phyloP scores from a whole-genome alignment of 257 asterid species.

The Jacaranda copaia region DNA sequence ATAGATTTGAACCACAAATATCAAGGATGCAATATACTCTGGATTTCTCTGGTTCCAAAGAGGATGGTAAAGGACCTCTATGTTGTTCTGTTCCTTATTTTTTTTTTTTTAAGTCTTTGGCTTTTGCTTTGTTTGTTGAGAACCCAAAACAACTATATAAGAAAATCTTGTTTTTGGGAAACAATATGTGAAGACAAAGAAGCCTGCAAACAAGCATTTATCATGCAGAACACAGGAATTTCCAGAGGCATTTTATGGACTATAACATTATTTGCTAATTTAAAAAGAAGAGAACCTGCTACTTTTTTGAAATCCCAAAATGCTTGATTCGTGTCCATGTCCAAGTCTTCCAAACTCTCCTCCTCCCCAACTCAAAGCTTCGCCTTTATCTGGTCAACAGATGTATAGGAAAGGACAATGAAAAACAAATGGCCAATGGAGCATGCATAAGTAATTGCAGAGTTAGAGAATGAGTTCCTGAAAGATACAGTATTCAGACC shows the following conservation, averaged over 20 bases:
- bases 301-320: constrained; percentile 75
- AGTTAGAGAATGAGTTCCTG: constrained; percentile 7
- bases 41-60: too few species aligned
- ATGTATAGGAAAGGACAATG: constrained; percentile 11
- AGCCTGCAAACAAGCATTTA: not conserved
- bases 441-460: constrained; percentile 16
- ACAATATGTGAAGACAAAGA: not conserved
- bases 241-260: not conserved
- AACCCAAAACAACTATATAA: too few species aligned
- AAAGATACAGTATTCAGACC: constrained; percentile 53
- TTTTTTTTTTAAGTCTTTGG: not conserved
- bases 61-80: too few species aligned
- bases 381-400: constrained; percentile 75
- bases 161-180: not conserved
- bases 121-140: not conserved
- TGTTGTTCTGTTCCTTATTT: too few species aligned
- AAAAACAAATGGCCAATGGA: constrained; percentile 29
- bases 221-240: not conserved
- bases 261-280: constrained; percentile 15
- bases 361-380: constrained; percentile 96
- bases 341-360: constrained; percentile 97
- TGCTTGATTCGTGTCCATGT: constrained; percentile 84
- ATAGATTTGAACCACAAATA: too few species aligned
- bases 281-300: constrained; percentile 59
- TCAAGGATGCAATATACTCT: too few species aligned